Base-by-base conservation (phyloP, 2,329 filamentous ascomycete species). In the Aspergillus texensis region DNA sequence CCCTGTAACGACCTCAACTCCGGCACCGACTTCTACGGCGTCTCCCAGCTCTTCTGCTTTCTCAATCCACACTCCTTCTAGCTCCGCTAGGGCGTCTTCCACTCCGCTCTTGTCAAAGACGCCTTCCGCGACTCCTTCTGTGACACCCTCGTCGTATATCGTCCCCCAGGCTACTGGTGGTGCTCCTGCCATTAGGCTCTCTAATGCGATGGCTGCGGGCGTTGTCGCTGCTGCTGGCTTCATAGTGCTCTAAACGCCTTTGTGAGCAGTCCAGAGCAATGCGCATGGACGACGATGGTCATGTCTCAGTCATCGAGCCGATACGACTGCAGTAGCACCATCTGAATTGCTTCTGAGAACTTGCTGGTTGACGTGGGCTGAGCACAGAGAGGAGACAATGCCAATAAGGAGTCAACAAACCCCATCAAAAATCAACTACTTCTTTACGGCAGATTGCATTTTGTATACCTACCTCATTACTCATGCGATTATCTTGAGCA, bases 211-310 rank as follows among this genome's bases (percentile, higher is more conserved):
- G 62, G 71, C 69, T 36, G 75, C 71, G 9, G 76, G 74, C 66
- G 74, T 67, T 3, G 56, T 74, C 43, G 75, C 72, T 52, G 66
- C 74, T 48, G 74, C 72, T n/a, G 75, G 75, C 26, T 56, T 77
- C 32, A 60, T 74, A n/a, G 59, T 79, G 65, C 67, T 78, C 48
- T 80, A 75, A 69, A 57, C 2, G 24, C 57, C 59, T 48, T 30
- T 30, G 6, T 12, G 19, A 19, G n/a, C 12, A 32, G 30, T 54
- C 39, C n/a, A 3, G 24, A 39, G 32, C 11, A 16, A 39, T 36
- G n/a, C n/a, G 9, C 32, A n/a, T 36, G n/a, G 11, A 39, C 9
- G 4, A 32, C 9, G 16, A 39, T 36, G 52, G n/a, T 36, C n/a
- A 24, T 34, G 16, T 12, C n/a, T 39, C 52, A 16, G 26, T 11